These are phyloP conservation scores for Prasinococcaceae sp. DNA, from an alignment of 139 green algal genomes.

Conservation along the genomic window DNA sequence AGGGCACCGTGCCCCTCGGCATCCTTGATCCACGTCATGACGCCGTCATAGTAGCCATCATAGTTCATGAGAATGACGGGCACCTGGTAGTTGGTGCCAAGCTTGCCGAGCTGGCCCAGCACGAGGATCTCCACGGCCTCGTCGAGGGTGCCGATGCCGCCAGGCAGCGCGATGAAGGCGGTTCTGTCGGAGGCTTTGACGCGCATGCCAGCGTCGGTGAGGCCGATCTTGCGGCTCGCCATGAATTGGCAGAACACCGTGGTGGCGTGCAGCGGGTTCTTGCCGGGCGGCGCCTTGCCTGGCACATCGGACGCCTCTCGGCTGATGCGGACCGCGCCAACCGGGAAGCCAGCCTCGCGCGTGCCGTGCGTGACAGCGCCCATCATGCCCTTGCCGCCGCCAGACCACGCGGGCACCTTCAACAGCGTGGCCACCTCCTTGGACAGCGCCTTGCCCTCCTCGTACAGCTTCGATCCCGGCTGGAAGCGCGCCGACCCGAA, in stretches of 20 bases:
- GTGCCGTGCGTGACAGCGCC: slow-evolving; percentile 5
- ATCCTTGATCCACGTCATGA: slow-evolving; percentile 7
- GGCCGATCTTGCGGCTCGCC: slow-evolving; percentile 37
- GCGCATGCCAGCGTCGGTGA: slow-evolving; percentile 36
- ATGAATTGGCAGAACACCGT: slow-evolving; percentile 42
- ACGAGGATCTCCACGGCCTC: slow-evolving; percentile 15
- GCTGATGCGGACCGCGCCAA: slow-evolving; percentile 46
- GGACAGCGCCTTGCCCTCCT: slow-evolving; percentile 6
- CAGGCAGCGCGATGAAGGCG: slow-evolving; percentile 58
- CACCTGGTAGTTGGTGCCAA: slow-evolving; percentile 12
- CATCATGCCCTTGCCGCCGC: slow-evolving; percentile 9
- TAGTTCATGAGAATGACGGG: slow-evolving; percentile 10
- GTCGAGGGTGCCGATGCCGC: slow-evolving; percentile 32
- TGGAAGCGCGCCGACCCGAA: slow-evolving; percentile 2
- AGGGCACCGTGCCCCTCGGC: too few relatives aligned
- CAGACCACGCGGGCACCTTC: not conserved
- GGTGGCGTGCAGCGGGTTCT: too few relatives aligned
- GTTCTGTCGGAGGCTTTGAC: slow-evolving; percentile 29
- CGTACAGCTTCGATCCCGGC: slow-evolving; percentile 2
- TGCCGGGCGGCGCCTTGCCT: too few relatives aligned
- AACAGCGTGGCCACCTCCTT: not conserved
- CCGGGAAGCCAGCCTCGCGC: slow-evolving; percentile 27
- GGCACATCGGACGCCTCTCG: too few relatives aligned
- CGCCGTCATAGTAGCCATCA: slow-evolving; percentile 4
- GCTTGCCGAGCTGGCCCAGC: slow-evolving; percentile 10